Evolutionary conservation across 2,329 filamentous ascomycete species (phyloP).

Genomic region (Phialemonium atrogriseum): DNA sequence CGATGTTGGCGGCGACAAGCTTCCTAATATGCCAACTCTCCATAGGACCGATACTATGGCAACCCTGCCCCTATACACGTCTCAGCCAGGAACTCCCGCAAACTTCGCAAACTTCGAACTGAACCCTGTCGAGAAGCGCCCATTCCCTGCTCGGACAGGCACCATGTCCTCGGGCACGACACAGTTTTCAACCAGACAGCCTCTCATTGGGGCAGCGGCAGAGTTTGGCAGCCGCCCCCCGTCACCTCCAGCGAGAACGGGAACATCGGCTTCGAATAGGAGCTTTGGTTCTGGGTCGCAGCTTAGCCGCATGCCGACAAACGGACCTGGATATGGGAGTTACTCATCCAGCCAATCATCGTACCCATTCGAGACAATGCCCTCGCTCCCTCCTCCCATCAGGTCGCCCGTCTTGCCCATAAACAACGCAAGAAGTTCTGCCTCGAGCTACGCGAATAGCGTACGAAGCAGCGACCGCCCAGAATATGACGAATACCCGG

Average conservation of each 20-base stretch:
- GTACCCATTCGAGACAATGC: slow-evolving; percentile 16
- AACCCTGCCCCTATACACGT: slow-evolving; percentile 55
- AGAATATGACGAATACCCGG: slow-evolving; percentile 12
- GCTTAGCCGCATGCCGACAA: slow-evolving; percentile 16
- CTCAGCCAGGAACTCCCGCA: slow-evolving; percentile 47
- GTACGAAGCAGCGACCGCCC: slow-evolving; percentile 4
- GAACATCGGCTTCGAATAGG: slow-evolving; percentile 15
- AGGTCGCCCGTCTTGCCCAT: slow-evolving; percentile 13
- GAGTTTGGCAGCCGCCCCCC: slow-evolving; percentile 22
- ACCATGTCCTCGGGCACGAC: slow-evolving; percentile 15
- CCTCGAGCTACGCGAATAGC: no score
- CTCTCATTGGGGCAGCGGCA: slow-evolving; percentile 21
- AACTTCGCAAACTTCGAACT: slow-evolving; percentile 42
- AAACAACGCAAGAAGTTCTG: slow-evolving; percentile 9
- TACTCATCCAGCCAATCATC: slow-evolving; percentile 16
- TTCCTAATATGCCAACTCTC: slow-evolving; percentile 50
- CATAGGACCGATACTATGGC: slow-evolving; percentile 51
- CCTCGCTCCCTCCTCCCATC: slow-evolving; percentile 17
- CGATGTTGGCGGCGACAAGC: slow-evolving; percentile 40
- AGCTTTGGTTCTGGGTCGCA: slow-evolving; percentile 12
- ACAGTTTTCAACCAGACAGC: slow-evolving; percentile 18
- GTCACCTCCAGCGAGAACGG: slow-evolving; percentile 13
- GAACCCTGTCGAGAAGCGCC: slow-evolving; percentile 41
- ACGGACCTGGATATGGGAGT: slow-evolving; percentile 12
- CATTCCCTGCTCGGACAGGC: slow-evolving; percentile 27